Conservation (phyloP, 2,329 filamentous ascomycete species). For the Camptophora hylomeconis region DNA sequence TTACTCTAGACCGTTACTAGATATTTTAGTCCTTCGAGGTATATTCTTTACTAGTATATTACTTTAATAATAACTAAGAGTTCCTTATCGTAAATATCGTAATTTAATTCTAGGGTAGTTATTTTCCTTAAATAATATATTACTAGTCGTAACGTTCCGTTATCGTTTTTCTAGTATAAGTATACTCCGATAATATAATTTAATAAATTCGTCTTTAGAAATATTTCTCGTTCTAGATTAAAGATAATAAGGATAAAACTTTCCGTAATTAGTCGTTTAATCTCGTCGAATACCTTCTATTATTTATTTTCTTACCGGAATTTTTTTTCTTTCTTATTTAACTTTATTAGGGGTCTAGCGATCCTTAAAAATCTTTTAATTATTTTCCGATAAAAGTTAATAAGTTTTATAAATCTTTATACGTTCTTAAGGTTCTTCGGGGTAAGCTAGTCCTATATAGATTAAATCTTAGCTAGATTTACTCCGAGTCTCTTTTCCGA, state of each 20-base stretch:
- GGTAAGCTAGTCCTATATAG: constrained; percentile 9
- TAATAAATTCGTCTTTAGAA: constrained; percentile 6
- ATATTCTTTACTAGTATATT: constrained; percentile 8
- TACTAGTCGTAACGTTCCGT: constrained; percentile 4
- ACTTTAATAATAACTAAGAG: constrained; percentile 8
- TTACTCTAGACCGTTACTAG: constrained; percentile 6
- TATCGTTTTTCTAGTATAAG: constrained; percentile 3
- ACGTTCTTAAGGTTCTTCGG: constrained; percentile 8
- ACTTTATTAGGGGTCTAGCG: not conserved
- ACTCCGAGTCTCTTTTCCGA: constrained; percentile 5
- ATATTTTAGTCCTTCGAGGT: constrained; percentile 8
- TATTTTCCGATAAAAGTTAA: constrained; percentile 14
- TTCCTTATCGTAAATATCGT: constrained; percentile 11
- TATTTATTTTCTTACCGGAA: constrained; percentile 3
- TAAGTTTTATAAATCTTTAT: constrained; percentile 12
- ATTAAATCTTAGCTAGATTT: constrained; percentile 8
- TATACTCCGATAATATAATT: constrained; percentile 2
- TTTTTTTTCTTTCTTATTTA: constrained; percentile 4
- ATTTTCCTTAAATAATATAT: constrained; percentile 11
- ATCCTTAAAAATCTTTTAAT: constrained; percentile 11
- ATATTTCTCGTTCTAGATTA: constrained; percentile 2
- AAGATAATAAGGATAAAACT: constrained; percentile 5
- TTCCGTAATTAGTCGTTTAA: constrained; percentile 3
- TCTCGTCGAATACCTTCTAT: constrained; percentile 4
- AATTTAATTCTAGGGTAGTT: constrained; percentile 6